A percentile compares a stretch with the other conserved stretches of the same genome.
These are phyloP conservation scores for Clitocybe nebularis DNA, from an alignment of 1,284 basidiomycete genomes.

Conservation along the genomic window DNA sequence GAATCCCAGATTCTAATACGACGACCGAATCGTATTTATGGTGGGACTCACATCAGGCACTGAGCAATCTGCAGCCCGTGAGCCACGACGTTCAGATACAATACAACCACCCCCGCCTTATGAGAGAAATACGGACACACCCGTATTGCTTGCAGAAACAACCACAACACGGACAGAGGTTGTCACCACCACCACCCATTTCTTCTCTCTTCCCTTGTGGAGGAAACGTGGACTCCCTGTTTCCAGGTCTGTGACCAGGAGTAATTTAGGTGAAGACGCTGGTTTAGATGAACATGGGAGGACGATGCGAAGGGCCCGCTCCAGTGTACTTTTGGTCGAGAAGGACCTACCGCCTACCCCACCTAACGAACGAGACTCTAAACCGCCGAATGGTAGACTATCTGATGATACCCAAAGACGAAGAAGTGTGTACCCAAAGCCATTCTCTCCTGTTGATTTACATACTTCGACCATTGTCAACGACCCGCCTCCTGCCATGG, in stretches of 20 bases:
- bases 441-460: conserved; percentile 2
- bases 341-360: conserved; percentile 71
- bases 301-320: conserved; percentile 13
- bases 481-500: conserved; percentile 20
- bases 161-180: conserved; percentile 48
- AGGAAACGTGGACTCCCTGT: conserved; percentile 43
- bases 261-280: conserved; percentile 7
- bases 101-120: conserved; percentile 39
- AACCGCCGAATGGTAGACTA: not conserved
- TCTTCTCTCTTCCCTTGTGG: conserved; percentile 67
- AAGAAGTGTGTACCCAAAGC: not conserved
- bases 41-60: conserved; percentile 21
- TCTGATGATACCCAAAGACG: not conserved
- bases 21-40: conserved; percentile 26
- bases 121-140: conserved; percentile 28
- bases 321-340: conserved; percentile 37
- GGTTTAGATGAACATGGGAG: conserved; percentile 17
- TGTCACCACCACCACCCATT: conserved; percentile 51
- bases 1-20: too few relatives aligned
- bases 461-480: conserved; percentile 5
- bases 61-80: conserved; percentile 16
- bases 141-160: conserved; percentile 41
- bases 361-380: conserved; percentile 20
- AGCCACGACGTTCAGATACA: conserved; percentile 15
- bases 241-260: conserved; percentile 23